Evolutionary conservation across 768 basidiomycete species (phyloP).

Genomic region (Chalciporus chontae): DNA sequence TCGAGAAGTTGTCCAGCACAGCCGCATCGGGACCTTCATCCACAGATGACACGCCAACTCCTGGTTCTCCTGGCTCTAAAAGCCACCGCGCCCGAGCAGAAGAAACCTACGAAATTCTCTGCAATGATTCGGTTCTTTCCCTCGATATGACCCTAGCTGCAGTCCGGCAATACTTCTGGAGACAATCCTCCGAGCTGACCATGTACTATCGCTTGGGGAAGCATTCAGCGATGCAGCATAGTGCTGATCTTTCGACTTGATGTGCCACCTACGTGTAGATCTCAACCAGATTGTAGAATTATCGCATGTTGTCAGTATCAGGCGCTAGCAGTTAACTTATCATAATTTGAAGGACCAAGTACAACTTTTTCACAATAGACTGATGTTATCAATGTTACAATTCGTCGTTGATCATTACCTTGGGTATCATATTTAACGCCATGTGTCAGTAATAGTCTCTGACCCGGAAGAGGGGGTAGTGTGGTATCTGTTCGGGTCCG

Average conservation of each 20-base stretch:
- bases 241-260: slow-evolving; percentile 2
- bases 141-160: slow-evolving; percentile 87
- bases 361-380: not conserved
- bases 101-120: slow-evolving; percentile 82
- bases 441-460: slow-evolving; percentile 40
- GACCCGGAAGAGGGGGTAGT: slow-evolving; percentile 40
- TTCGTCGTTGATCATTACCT: not conserved
- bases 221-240: slow-evolving; percentile 1
- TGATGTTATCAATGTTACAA: not conserved
- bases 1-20: slow-evolving; percentile 52
- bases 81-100: slow-evolving; percentile 42
- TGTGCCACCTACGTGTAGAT: not conserved
- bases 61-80: slow-evolving; percentile 23
- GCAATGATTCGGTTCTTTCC: slow-evolving; percentile 80
- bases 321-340: slow-evolving; percentile 15
- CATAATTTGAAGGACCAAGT: slow-evolving; percentile 16
- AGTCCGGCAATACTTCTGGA: slow-evolving; percentile 88
- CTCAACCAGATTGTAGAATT: not conserved
- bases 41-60: slow-evolving; percentile 39
- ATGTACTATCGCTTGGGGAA: slow-evolving; percentile 69
- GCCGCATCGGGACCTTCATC: slow-evolving; percentile 26
- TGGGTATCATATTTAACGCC: slow-evolving; percentile 34
- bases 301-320: not conserved
- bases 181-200: slow-evolving; percentile 63
- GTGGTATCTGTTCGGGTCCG: slow-evolving; percentile 52